Evolutionary conservation across 2,329 filamentous ascomycete species (phyloP).

Genomic region (Colletotrichum tropicale): DNA sequence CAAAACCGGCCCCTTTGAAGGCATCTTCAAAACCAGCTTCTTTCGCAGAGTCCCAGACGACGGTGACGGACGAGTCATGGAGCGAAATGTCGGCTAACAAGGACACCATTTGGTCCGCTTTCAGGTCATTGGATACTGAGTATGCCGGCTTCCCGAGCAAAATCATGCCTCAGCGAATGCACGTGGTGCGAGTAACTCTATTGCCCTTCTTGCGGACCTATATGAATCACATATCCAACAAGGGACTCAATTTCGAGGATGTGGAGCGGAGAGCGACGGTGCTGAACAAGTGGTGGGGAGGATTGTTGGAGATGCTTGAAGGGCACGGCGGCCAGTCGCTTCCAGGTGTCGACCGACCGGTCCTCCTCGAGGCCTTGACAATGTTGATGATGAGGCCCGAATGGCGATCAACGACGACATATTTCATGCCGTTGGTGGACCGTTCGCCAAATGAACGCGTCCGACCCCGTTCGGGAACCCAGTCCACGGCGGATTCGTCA

Average conservation of each 20-base stretch:
- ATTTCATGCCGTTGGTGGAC: conserved; percentile 66
- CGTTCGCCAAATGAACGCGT: conserved; percentile 53
- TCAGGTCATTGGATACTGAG: conserved; percentile 58
- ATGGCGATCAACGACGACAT: conserved; percentile 78
- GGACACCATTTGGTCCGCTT: conserved; percentile 60
- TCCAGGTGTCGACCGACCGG: conserved; percentile 81
- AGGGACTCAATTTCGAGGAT: conserved; percentile 74
- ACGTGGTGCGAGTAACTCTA: conserved; percentile 72
- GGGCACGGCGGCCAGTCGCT: conserved; percentile 72
- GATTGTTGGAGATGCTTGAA: conserved; percentile 80
- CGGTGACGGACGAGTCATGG: conserved; percentile 48
- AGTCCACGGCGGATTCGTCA: conserved; percentile 60
- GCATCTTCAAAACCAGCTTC: conserved; percentile 42
- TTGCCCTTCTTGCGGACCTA: conserved; percentile 80
- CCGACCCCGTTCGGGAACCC: conserved; percentile 50
- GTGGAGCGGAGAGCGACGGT: conserved; percentile 80
- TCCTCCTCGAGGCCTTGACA: conserved; percentile 78
- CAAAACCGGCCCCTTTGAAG: not conserved
- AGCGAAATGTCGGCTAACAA: conserved; percentile 48
- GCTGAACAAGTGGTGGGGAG: conserved; percentile 90
- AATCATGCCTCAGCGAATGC: conserved; percentile 74
- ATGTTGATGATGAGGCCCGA: conserved; percentile 88
- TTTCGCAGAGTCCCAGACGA: conserved; percentile 39
- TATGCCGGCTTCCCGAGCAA: conserved; percentile 69
- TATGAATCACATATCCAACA: conserved; percentile 69